A percentile compares a stretch with the other conserved stretches of the same genome.
phyloP scores from a whole-genome alignment of 2,329 filamentous ascomycete species.

The Xylaria hypoxylon region DNA sequence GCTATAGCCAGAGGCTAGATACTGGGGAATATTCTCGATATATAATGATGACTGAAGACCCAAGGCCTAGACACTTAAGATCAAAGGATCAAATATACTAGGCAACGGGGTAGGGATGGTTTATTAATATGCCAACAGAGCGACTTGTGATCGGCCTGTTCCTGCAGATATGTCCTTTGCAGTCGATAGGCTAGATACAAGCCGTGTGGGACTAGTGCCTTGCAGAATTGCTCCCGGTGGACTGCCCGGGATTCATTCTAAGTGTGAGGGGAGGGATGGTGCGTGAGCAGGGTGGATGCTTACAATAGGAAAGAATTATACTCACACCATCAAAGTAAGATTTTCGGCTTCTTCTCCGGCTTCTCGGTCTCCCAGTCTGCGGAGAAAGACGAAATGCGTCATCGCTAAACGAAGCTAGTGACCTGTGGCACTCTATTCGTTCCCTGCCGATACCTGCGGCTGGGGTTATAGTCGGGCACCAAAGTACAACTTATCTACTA shows the following conservation, averaged over 20 bases:
- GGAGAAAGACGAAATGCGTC: constrained; percentile 45
- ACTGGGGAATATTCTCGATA: neutral
- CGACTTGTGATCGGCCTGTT: constrained; percentile 38
- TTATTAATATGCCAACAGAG: constrained; percentile 38
- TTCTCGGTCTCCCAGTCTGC: constrained; percentile 20
- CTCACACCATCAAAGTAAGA: constrained; percentile 30
- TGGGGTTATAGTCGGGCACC: constrained; percentile 38
- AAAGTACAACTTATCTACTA: constrained; percentile 17
- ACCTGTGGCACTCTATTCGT: constrained; percentile 38
- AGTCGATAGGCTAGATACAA: constrained; percentile 29
- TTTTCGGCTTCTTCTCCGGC: constrained; percentile 26
- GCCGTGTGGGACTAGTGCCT: constrained; percentile 36
- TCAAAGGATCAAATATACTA: neutral
- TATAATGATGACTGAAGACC: neutral
- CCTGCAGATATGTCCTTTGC: constrained; percentile 46
- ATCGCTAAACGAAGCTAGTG: constrained; percentile 44
- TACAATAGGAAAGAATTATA: constrained; percentile 40
- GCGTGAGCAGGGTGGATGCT: constrained; percentile 23
- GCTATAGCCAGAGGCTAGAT: constrained; percentile 27
- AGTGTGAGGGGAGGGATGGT: constrained; percentile 20
- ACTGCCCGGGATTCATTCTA: constrained; percentile 4
- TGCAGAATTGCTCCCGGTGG: constrained; percentile 31
- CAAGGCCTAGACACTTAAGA: neutral
- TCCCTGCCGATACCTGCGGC: constrained; percentile 44
- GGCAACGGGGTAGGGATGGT: constrained; percentile 25